Percentiles rank a stretch among this genome's conserved stretches.
phyloP scores from a whole-genome alignment of 139 green algal species.

The Chlorella sp. region DNA sequence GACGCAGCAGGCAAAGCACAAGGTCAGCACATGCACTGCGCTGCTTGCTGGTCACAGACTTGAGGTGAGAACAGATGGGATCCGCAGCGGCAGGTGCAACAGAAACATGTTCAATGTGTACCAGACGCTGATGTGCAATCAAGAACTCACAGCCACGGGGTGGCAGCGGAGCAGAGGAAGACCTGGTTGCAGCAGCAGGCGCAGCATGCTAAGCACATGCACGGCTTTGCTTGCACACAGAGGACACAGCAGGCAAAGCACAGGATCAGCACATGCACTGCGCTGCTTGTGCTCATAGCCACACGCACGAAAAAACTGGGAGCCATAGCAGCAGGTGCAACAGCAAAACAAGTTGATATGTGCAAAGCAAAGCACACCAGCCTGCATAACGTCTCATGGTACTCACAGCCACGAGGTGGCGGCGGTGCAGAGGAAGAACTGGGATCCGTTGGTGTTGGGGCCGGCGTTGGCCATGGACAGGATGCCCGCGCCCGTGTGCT shows the following conservation, averaged over 20 bases:
- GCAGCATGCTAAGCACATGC: too few species aligned
- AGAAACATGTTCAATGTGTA: too few species aligned
- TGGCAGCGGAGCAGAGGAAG: too few species aligned
- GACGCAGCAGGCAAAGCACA: too few species aligned
- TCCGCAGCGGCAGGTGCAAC: background rate
- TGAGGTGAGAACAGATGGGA: too few species aligned
- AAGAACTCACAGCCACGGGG: too few species aligned
- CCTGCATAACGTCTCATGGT: background rate
- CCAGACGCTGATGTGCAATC: too few species aligned
- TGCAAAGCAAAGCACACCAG: background rate
- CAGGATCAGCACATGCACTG: background rate
- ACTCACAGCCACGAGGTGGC: conserved; percentile 74
- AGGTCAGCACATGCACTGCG: background rate
- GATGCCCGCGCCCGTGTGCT: conserved; percentile 55
- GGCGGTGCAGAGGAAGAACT: conserved; percentile 72
- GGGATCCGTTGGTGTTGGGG: conserved; percentile 67
- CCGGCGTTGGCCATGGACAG: conserved; percentile 73
- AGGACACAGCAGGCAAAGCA: too few species aligned
- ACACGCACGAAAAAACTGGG: conserved; percentile 92
- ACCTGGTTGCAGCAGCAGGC: background rate
- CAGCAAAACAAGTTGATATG: too few species aligned
- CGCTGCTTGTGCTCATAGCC: conserved; percentile 52
- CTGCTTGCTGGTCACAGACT: conserved; percentile 41
- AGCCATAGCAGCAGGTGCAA: conserved; percentile 47
- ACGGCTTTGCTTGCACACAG: too few species aligned